Percentiles rank a stretch among this genome's conserved stretches.
These are phyloP conservation scores for Mycena filopes DNA, from an alignment of 768 basidiomycete species.

Conservation along the genomic window DNA sequence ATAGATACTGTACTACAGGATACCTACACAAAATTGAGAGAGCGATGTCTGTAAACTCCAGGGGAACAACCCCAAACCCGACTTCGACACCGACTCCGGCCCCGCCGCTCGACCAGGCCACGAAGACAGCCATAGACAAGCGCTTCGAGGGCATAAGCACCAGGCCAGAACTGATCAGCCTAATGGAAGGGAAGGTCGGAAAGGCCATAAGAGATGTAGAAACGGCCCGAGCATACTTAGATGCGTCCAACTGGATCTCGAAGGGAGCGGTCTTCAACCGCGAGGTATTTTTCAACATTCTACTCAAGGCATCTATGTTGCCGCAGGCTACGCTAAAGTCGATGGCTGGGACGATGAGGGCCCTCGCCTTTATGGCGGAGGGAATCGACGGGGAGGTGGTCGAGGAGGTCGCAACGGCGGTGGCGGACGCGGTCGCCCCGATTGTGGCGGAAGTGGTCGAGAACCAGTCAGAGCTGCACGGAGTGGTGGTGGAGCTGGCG, in stretches of 20 bases:
- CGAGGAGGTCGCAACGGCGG: not conserved
- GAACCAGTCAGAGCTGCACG: not conserved
- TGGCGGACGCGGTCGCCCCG: not conserved
- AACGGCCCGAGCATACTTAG: not conserved
- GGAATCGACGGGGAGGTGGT: not conserved
- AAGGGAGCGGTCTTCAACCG: not conserved
- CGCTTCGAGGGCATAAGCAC: not conserved
- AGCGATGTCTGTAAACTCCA: not conserved
- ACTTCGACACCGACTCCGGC: not conserved
- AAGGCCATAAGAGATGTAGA: not conserved
- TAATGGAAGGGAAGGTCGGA: not conserved
- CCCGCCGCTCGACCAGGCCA: not conserved
- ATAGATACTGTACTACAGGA: too few species aligned
- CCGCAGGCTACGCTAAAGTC: not conserved
- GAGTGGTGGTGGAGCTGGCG: not conserved
- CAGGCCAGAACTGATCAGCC: not conserved
- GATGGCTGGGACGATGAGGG: not conserved
- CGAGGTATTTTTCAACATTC: not conserved
- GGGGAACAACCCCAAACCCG: constrained; percentile 16
- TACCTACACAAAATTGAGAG: not conserved
- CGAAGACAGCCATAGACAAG: not conserved
- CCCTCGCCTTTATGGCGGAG: constrained; percentile 1
- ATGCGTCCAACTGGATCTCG: not conserved
- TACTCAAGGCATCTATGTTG: not conserved
- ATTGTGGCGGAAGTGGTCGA: not conserved